Percentiles rank a stretch among this genome's conserved stretches.
These are phyloP conservation scores for Suhomyces sp. DNA, from an alignment of 805 yeast species.

Conservation along the genomic window DNA sequence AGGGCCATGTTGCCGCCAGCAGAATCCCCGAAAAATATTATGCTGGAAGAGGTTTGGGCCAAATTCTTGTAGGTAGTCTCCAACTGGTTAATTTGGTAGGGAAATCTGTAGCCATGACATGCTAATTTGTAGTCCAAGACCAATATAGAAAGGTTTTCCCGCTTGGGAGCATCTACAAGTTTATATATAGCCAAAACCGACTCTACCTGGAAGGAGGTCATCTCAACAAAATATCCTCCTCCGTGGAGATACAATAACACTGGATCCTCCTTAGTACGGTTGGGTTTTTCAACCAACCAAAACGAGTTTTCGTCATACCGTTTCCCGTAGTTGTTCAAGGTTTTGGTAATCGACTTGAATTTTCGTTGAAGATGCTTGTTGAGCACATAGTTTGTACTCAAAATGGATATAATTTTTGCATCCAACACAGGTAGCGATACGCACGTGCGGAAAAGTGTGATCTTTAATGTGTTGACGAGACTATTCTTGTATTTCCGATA, in stretches of 20 bases:
- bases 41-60: conserved; percentile 20
- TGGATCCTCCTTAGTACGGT: conserved; percentile 24
- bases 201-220: conserved; percentile 29
- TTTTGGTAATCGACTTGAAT: background rate
- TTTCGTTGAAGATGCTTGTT: conserved; percentile 8
- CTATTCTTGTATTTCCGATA: conserved; percentile 13
- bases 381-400: conserved; percentile 11
- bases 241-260: conserved; percentile 38
- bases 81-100: conserved; percentile 32
- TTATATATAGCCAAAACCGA: conserved; percentile 26
- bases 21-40: conserved; percentile 40
- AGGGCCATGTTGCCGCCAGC: conserved; percentile 42
- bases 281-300: conserved; percentile 34
- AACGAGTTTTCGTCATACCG: conserved; percentile 26
- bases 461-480: conserved; percentile 11
- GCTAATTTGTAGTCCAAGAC: conserved; percentile 28
- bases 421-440: background rate
- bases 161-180: conserved; percentile 23
- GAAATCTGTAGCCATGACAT: conserved; percentile 28
- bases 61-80: conserved; percentile 24
- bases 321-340: conserved; percentile 32
- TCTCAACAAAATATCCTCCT: conserved; percentile 36
- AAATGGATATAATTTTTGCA: background rate
- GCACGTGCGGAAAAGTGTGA: conserved; percentile 10
- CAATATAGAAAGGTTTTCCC: conserved; percentile 17